Evolutionary conservation across 306 rosid genomes (phyloP).

Genomic region (Ammopiptanthus mongolicus): DNA sequence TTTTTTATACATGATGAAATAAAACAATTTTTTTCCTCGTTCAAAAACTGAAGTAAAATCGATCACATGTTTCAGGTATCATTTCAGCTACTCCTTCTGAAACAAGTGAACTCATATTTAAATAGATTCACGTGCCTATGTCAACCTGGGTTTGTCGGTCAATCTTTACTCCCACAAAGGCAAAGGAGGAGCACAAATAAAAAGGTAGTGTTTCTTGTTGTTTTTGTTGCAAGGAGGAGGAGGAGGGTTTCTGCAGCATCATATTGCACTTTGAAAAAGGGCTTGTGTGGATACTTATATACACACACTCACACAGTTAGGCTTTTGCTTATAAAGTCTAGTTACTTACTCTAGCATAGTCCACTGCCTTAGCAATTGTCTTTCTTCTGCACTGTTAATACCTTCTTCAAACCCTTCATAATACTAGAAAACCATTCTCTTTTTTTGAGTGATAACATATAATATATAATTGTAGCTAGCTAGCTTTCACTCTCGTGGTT

Average conservation of each 20-base stretch:
- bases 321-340: background rate
- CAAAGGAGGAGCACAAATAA: conserved; percentile 21
- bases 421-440: too few relatives aligned
- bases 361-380: too few relatives aligned
- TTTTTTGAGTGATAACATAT: too few relatives aligned
- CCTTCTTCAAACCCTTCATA: background rate
- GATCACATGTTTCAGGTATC: too few relatives aligned
- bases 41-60: too few relatives aligned
- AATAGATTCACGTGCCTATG: conserved; percentile 86
- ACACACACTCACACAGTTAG: background rate
- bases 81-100: too few relatives aligned
- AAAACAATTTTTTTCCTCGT: too few relatives aligned
- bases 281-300: background rate
- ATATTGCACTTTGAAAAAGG: background rate
- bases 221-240: background rate
- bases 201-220: background rate
- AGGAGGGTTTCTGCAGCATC: background rate
- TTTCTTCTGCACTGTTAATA: too few relatives aligned
- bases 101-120: background rate
- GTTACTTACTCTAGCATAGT: background rate
- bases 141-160: conserved; percentile 87
- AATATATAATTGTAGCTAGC: too few relatives aligned
- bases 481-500: too few relatives aligned
- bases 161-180: conserved; percentile 39
- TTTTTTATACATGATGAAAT: too few relatives aligned